Conservation (phyloP, 169 alveolate species). For the Theileria annulata region DNA sequence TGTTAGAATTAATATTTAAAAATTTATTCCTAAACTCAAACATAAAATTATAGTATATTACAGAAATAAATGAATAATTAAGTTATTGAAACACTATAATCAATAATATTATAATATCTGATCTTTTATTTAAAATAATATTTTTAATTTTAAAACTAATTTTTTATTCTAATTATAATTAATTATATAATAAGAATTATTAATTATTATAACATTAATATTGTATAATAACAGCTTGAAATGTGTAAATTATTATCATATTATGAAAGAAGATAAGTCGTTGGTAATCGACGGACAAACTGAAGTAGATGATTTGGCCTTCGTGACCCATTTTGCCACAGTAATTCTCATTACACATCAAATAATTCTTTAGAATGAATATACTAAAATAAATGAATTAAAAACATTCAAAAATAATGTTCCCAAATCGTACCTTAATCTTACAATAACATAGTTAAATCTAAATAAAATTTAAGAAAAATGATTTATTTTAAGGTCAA, state of each 20-base stretch:
- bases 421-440: not conserved
- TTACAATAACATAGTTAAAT: not conserved
- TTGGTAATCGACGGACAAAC: slow-evolving; percentile 61
- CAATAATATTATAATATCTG: not conserved
- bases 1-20: slow-evolving; percentile 2
- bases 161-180: not conserved
- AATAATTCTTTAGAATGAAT: slow-evolving; percentile 7
- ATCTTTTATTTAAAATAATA: not conserved
- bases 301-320: slow-evolving; percentile 65
- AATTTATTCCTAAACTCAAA: not conserved
- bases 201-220: not conserved
- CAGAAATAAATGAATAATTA: not conserved
- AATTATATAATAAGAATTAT: not conserved
- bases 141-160: not conserved
- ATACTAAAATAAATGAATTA: slow-evolving; percentile 8
- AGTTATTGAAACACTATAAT: not conserved
- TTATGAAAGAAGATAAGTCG: slow-evolving; percentile 29
- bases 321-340: slow-evolving; percentile 66
- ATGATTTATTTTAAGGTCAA: not conserved
- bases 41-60: not conserved
- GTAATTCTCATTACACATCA: slow-evolving; percentile 17
- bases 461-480: no score
- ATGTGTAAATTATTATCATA: not conserved
- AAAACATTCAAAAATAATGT: slow-evolving; percentile 4
- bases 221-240: not conserved